Percentiles rank a stretch among this genome's conserved stretches.
Evolutionary conservation across 129 eudicot genomes (phyloP).

Genomic region (Rutidosis leptorrhynchoides): DNA sequence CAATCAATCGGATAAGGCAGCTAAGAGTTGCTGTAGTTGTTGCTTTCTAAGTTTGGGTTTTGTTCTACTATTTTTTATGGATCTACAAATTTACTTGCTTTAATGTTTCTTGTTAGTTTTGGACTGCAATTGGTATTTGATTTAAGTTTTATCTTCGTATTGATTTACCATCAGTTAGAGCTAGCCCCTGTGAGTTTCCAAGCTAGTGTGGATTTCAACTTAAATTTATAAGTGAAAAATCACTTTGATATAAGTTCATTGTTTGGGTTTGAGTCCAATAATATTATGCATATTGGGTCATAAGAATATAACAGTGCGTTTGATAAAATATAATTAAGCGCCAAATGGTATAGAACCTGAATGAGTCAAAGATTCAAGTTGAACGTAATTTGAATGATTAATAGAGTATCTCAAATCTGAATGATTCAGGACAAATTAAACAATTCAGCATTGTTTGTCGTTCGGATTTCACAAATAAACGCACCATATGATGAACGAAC

Average conservation of each 20-base stretch:
- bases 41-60: conserved; percentile 25
- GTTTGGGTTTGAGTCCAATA: background rate
- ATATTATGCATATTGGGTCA: background rate
- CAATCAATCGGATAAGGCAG: background rate
- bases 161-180: background rate
- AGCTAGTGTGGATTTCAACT: background rate
- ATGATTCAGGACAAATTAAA: too few relatives aligned
- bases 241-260: background rate
- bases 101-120: conserved; percentile 32
- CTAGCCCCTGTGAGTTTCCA: background rate
- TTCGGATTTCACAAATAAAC: too few relatives aligned
- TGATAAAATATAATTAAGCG: too few relatives aligned
- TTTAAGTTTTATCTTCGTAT: conserved; percentile 22
- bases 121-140: conserved; percentile 20
- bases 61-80: conserved; percentile 24
- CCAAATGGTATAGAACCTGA: too few relatives aligned
- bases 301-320: too few relatives aligned
- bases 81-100: conserved; percentile 9
- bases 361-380: too few relatives aligned
- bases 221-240: background rate
- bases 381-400: too few relatives aligned
- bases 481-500: too few relatives aligned
- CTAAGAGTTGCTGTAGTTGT: conserved; percentile 25
- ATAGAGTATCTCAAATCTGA: too few relatives aligned
- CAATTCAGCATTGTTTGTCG: too few relatives aligned